Evolutionary conservation across 805 yeast genomes (phyloP), one percentile per base, ranked within the genome.

Genomic region (Wickerhamiella bombiphila): DNA sequence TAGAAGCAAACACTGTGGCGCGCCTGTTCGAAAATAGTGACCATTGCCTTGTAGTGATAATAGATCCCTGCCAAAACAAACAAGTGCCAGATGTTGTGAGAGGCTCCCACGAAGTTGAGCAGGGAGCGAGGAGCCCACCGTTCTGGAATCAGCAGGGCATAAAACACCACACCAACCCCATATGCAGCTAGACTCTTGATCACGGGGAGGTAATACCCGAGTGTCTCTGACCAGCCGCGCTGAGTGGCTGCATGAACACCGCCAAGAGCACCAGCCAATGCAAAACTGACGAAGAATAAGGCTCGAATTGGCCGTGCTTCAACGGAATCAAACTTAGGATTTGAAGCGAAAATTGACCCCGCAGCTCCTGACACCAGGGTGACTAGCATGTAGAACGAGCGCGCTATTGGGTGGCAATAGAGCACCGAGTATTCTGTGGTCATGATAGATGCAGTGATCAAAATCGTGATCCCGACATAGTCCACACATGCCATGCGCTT

Each of bases 41-140:
- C 61, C 28, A 83, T 63, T 11, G 93, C 88, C 39, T 65, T 64
- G 58, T 86, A 91, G 57, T 88, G 97, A 22, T 93, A 93, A 30
- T 80, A 57, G n/a, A 83, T 74, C 2, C 98, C 98, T 19, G 80
- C 66, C 14, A 91, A 69, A 22, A 91, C 98, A 53, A 80, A 82
- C 9, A 83, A 55, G 59, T 88, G 98, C 98, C 98, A 88, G 22
- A 88, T 64, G 51, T 85, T 86, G 57, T 88, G 98, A 26, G 94
- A 81, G 95, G 85, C 88, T 79, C 88, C 65, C 40, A 61, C 47
- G 46, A 57, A 58, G 46, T 61, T 63, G 42, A 61, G 54, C 30
- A 58, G 39, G 17, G 46, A 37, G 6, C 61, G 61, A 5, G 58
- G 59, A 32, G 47, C 52, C 47, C 81, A 81, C 47, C 91, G 70